Evolutionary conservation across 768 basidiomycete genomes (phyloP), one percentile per base, ranked within the genome.

Genomic region (Kondoa subrosea): DNA sequence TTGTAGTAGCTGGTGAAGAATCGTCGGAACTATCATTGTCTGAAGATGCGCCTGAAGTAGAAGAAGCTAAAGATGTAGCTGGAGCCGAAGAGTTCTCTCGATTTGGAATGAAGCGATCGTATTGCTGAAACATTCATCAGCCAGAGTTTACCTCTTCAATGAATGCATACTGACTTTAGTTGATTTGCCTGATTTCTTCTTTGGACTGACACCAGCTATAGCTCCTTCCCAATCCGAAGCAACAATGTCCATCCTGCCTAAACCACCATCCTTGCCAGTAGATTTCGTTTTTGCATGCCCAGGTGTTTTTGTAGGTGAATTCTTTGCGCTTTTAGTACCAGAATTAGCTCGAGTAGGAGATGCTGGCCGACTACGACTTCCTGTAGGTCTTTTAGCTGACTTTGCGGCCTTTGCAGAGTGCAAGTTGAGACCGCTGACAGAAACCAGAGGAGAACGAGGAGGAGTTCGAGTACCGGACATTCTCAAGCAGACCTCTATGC

Each of bases 31-130:
- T 66, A 57, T 30, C n/a, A 17, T 26, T 33, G 27, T 66, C 61
- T 31, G 32, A 29, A 29, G 30, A 31, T 56, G 57, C 66, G 40
- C 58, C 64, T 34, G 56, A 69, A 32, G 66, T 34, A 12, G 57
- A 65, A 3, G 66, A 27, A 4, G 58, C n/a, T 25, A 34, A 30
- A 2, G 61, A 63, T 31, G 33, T 68, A 16, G 27, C 65, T 27
- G 58, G 15, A 2, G 26, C 25, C 16, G 56, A 29, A 15, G 34
- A 56, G 33, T 69, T 69, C 60, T 69, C 69, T 33, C 69, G 66
- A 33, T 57, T 68, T 29, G 69, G 69, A 50, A 69, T 69, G 60
- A 69, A 69, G 14, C 69, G 69, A 57, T 69, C 69, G 30, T 69
- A 65, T 56, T 56, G 25, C 67, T 62, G 32, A 17, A 27, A 29